Evolutionary conservation across 2,329 filamentous ascomycete species (phyloP).

Genomic region (Verticillium isaacii): DNA sequence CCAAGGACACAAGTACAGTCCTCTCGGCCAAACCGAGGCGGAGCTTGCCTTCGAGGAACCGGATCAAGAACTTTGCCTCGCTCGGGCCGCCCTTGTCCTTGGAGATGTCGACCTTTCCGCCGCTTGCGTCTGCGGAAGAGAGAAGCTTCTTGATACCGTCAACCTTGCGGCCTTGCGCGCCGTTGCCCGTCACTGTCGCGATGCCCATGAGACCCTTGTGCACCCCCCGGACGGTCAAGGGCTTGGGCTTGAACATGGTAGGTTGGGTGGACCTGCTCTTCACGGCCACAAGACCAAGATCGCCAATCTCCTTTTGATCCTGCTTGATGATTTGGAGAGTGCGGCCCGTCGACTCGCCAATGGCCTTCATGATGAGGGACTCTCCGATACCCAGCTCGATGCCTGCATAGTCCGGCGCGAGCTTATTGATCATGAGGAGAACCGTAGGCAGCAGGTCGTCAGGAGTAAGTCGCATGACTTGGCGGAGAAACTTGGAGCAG

Average conservation of each 20-base stretch:
- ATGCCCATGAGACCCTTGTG: conserved; percentile 85
- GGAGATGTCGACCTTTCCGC: conserved; percentile 80
- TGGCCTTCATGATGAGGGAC: conserved; percentile 97
- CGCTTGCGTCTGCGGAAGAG: conserved; percentile 76
- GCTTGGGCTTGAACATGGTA: conserved; percentile 97
- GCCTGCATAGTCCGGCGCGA: conserved; percentile 92
- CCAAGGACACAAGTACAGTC: conserved; percentile 83
- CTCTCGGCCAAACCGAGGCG: conserved; percentile 87
- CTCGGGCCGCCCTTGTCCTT: conserved; percentile 92
- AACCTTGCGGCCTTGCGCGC: conserved; percentile 85
- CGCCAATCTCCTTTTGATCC: conserved; percentile 94
- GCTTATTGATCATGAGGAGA: conserved; percentile 95
- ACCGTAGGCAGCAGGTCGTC: conserved; percentile 83
- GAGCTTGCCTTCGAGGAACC: conserved; percentile 92
- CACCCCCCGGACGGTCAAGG: conserved; percentile 80
- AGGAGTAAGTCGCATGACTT: conserved; percentile 89
- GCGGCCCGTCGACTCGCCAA: conserved; percentile 88
- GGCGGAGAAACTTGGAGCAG: conserved; percentile 84
- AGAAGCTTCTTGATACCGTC: conserved; percentile 93
- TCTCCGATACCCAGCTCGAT: conserved; percentile 98
- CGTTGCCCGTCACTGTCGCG: conserved; percentile 80
- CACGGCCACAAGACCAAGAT: conserved; percentile 88
- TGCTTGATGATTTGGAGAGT: conserved; percentile 86
- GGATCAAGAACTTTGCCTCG: conserved; percentile 89
- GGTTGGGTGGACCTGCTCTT: conserved; percentile 94